phyloP scores from a whole-genome alignment of 805 yeast species.

The Teunomyces pallodes region DNA sequence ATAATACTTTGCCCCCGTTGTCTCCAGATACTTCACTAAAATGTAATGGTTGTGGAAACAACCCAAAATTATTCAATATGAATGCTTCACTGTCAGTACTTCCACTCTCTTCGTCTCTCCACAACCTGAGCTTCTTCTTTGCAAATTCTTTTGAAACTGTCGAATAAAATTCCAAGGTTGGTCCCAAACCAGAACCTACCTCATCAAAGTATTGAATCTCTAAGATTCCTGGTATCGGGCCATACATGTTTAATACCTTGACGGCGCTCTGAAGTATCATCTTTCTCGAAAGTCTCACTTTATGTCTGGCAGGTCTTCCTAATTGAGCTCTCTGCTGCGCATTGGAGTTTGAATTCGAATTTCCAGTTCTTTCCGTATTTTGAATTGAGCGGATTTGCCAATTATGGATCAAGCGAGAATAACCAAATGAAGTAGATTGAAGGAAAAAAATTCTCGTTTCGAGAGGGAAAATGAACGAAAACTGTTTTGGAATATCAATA shows the following conservation, averaged over 20 bases:
- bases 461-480: constrained; percentile 81
- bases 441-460: constrained; percentile 75
- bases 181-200: constrained; percentile 96
- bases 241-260: constrained; percentile 73
- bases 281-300: constrained; percentile 71
- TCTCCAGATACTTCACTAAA: constrained; percentile 19
- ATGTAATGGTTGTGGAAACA: constrained; percentile 72
- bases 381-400: constrained; percentile 59
- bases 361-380: constrained; percentile 32
- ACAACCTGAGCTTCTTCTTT: constrained; percentile 53
- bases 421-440: constrained; percentile 88
- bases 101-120: constrained; percentile 51
- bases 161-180: constrained; percentile 90
- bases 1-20: constrained; percentile 42
- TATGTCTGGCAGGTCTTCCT: constrained; percentile 77
- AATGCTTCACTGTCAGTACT: constrained; percentile 25
- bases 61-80: constrained; percentile 47
- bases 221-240: constrained; percentile 72
- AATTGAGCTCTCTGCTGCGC: constrained; percentile 40
- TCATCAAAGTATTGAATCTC: constrained; percentile 89
- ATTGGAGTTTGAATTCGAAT: constrained; percentile 9
- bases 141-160: constrained; percentile 74
- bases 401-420: constrained; percentile 72
- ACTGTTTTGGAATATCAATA: constrained; percentile 64
- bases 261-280: constrained; percentile 72